These are phyloP conservation scores for Lactuca sativa DNA, from an alignment of 129 eudicot species.

Conservation along the genomic window DNA sequence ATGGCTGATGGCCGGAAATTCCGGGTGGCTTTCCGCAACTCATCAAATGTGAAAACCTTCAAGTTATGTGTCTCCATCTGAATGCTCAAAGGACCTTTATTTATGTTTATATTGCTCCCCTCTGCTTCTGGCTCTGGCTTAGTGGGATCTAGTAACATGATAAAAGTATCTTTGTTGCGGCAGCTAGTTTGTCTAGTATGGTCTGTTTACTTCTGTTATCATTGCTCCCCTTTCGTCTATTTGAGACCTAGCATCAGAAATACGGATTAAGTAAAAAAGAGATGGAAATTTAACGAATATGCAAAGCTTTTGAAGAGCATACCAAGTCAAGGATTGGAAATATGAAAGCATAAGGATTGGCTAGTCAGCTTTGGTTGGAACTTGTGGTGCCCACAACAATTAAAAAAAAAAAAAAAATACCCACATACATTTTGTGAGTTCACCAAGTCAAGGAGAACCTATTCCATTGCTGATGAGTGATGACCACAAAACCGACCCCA, in stretches of 20 bases:
- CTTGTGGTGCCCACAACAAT: background rate
- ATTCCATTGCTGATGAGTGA: background rate
- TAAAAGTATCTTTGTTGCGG: background rate
- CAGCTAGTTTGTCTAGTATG: background rate
- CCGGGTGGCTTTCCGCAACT: constrained; percentile 17
- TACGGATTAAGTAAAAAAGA: too few relatives aligned
- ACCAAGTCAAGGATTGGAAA: constrained; percentile 4
- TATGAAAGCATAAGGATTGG: background rate
- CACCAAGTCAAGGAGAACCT: background rate
- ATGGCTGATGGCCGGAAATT: constrained; percentile 26
- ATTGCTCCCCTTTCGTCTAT: background rate
- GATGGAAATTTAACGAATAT: background rate
- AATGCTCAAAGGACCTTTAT: background rate
- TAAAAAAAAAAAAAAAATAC: too few relatives aligned
- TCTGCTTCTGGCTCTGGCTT: too few relatives aligned
- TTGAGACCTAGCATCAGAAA: too few relatives aligned
- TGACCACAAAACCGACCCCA: too few relatives aligned
- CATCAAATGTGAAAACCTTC: constrained; percentile 25
- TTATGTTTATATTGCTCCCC: background rate
- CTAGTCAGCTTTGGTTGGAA: background rate
- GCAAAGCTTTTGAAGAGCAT: background rate
- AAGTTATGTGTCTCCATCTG: background rate
- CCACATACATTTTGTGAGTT: background rate
- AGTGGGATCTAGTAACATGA: background rate
- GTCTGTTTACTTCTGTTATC: background rate